Evolutionary conservation across 192 early-diverging fungal species (phyloP).

Genomic region (Gigaspora rosea): DNA sequence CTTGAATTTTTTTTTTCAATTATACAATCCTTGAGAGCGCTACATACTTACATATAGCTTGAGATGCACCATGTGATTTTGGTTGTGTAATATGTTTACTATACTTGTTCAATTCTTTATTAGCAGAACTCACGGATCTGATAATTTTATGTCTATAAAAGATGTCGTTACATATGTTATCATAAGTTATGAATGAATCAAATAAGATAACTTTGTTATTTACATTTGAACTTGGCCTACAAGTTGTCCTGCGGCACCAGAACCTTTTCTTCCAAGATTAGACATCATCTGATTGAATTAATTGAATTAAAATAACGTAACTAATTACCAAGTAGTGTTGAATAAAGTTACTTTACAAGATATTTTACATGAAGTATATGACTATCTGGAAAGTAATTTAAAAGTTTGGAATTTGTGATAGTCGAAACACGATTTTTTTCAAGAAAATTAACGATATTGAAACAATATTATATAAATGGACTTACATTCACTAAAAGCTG

Average conservation of each 20-base stretch:
- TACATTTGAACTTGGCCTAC: slow-evolving; percentile 30
- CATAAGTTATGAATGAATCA: background rate
- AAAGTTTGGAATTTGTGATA: too few species aligned
- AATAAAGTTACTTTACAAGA: too few species aligned
- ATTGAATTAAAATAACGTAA: background rate
- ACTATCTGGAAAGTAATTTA: too few species aligned
- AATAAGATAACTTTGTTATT: background rate
- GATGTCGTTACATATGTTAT: background rate
- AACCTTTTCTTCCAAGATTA: slow-evolving; percentile 20
- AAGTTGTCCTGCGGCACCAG: background rate
- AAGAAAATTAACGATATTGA: too few species aligned
- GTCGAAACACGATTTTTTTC: too few species aligned
- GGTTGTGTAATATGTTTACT: slow-evolving; percentile 89
- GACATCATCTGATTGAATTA: slow-evolving; percentile 17
- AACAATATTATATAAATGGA: too few species aligned
- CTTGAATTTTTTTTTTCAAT: background rate
- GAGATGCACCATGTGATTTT: slow-evolving; percentile 92
- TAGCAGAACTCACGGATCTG: slow-evolving; percentile 34
- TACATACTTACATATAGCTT: slow-evolving; percentile 87
- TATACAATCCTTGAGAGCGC: background rate
- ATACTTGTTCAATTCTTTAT: slow-evolving; percentile 73
- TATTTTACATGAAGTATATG: too few species aligned
- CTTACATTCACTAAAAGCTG: too few species aligned
- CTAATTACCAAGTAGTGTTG: too few species aligned
- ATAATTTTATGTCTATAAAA: slow-evolving; percentile 25